These are phyloP conservation scores for Salicornia ramosissima DNA, from an alignment of 148 eudicot genomes.

Conservation along the genomic window DNA sequence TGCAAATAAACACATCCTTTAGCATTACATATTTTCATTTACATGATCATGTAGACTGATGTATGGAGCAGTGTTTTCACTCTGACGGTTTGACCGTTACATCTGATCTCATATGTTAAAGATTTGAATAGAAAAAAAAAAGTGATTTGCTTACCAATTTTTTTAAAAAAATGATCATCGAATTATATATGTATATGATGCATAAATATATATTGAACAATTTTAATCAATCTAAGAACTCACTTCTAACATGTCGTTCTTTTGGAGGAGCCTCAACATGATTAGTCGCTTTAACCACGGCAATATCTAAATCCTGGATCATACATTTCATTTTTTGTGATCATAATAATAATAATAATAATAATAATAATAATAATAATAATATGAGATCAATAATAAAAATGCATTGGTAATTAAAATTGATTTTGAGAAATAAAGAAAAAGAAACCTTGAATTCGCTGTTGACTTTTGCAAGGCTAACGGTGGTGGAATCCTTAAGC, in stretches of 20 bases:
- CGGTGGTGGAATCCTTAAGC: conserved; percentile 92
- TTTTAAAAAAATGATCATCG: too few relatives aligned
- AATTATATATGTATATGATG: too few relatives aligned
- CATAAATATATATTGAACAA: too few relatives aligned
- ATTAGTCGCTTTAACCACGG: conserved; percentile 93
- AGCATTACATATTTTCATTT: background rate
- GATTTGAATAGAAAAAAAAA: too few relatives aligned
- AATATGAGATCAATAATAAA: background rate
- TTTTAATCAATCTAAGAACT: conserved; percentile 17
- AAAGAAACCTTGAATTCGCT: conserved; percentile 82
- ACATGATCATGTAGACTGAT: too few relatives aligned
- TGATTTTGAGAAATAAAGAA: background rate
- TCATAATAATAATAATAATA: too few relatives aligned
- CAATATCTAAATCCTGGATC: conserved; percentile 84
- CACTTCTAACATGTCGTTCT: conserved; percentile 90
- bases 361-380: conserved; percentile 8
- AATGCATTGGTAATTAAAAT: background rate
- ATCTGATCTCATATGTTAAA: too few relatives aligned
- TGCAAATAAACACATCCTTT: conserved; percentile 7
- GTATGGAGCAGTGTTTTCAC: too few relatives aligned
- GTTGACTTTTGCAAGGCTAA: conserved; percentile 90
- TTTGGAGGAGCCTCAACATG: conserved; percentile 89
- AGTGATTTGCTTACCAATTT: too few relatives aligned
- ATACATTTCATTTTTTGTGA: background rate
- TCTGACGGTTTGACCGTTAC: too few relatives aligned